Evolutionary conservation across 106 monocot genomes (phyloP), one percentile per base, ranked within the genome.

Genomic region (Allium cepa): DNA sequence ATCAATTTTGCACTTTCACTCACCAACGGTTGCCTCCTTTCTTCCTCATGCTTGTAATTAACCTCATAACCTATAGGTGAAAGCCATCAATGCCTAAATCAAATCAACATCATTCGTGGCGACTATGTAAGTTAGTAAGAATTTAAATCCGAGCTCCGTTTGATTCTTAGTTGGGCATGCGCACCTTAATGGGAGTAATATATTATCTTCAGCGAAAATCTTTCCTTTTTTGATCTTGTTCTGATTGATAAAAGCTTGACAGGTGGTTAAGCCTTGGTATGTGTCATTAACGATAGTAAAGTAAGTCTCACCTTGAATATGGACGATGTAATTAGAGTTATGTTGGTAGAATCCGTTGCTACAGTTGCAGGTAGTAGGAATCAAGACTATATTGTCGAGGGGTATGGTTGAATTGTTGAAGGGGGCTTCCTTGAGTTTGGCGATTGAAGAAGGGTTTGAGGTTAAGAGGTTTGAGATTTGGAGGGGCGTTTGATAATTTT

Each of bases 351-450:
- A 72, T 7, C 17, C 61, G 11, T 62, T 71, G 0, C 80, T 78
- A 75, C 87, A 87, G 22, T 80, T 65, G 80, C 87, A 87, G 55
- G 58, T 57, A 4, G 76, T 72, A 3, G 87, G 87, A 64, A 83
- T 62, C n/a, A 83, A 17, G 59, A 84, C 56, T 49, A 70, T 64
- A 6, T 77, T 65, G 64, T 26, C 53, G 11, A 63, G 15, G 14
- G 76, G 67, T 26, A 62, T 61, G 11, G 46, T 2, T 60, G 14
- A 28, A 10, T 57, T 10, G 13, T 26, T 7, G n/a, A 50, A 15
- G 4, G 36, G 36, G 62, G 53, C 60, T 47, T 51, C 26, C 63
- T 73, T 81, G 51, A 72, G 57, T 1, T 18, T 70, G 8, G 84
- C 60, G 22, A 88, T 27, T 12, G 27, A 47, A 36, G 76, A 67